These are phyloP conservation scores for Micromonas commoda DNA, from an alignment of 139 green algal species.

Conservation along the genomic window DNA sequence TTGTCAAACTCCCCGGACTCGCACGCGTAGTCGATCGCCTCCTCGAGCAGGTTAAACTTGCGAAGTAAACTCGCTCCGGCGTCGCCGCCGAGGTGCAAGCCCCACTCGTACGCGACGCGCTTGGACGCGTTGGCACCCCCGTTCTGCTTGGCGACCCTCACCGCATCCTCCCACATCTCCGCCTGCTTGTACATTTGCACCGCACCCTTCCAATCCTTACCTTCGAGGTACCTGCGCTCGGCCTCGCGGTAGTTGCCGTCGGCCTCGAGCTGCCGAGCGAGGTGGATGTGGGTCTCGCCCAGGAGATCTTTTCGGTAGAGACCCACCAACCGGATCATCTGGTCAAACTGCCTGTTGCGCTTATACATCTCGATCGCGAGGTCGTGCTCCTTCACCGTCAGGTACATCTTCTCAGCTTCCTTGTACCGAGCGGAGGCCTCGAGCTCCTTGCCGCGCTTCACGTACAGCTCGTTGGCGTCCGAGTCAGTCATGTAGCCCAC, in stretches of 20 bases:
- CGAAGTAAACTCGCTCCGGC: conserved; percentile 55
- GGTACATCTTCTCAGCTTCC: conserved; percentile 69
- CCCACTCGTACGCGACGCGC: conserved; percentile 76
- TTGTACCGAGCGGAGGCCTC: conserved; percentile 51
- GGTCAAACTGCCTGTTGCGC: conserved; percentile 54
- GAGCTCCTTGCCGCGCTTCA: conserved; percentile 51
- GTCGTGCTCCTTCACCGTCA: conserved; percentile 58
- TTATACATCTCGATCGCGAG: conserved; percentile 78
- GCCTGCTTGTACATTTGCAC: conserved; percentile 68
- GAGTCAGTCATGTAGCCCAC: conserved; percentile 57
- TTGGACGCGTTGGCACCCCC: conserved; percentile 63
- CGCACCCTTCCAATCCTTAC: conserved; percentile 69
- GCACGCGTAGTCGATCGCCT: conserved; percentile 42
- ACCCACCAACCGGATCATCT: conserved; percentile 67
- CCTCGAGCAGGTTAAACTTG: conserved; percentile 58
- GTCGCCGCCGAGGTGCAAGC: conserved; percentile 57
- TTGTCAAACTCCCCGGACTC: conserved; percentile 57
- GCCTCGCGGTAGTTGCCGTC: conserved; percentile 57
- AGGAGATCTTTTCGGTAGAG: conserved; percentile 49
- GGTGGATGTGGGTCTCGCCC: conserved; percentile 41
- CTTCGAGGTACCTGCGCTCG: conserved; percentile 70
- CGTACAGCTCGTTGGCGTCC: conserved; percentile 50
- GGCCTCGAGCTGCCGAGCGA: conserved; percentile 55
- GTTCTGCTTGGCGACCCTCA: conserved; percentile 70
- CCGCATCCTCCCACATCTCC: conserved; percentile 65